Percentiles rank a stretch among this genome's conserved stretches.
Conservation (phyloP, 805 yeast species). For the Candida taoyuanica region DNA sequence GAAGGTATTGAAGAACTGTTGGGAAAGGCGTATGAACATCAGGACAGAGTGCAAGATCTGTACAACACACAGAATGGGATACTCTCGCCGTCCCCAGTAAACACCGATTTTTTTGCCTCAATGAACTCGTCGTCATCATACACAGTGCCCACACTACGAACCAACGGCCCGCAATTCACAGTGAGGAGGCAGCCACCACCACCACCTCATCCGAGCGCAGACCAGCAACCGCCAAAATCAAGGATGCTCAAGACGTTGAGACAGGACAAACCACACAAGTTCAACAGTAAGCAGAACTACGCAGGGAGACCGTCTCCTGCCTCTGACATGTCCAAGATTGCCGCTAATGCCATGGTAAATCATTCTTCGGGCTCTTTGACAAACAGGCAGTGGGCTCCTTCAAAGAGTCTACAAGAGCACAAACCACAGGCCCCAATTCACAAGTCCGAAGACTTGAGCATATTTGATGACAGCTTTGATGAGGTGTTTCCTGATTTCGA, state of each 20-base stretch:
- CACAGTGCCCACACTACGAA: constrained; percentile 23
- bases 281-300: constrained; percentile 13
- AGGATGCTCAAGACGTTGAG: constrained; percentile 33
- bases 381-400: constrained; percentile 22
- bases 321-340: constrained; percentile 24
- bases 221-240: constrained; percentile 18
- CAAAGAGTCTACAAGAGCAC: constrained; percentile 15
- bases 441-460: constrained; percentile 17
- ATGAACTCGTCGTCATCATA: constrained; percentile 7
- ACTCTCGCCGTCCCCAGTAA: background rate
- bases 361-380: constrained; percentile 1
- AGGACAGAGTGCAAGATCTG: constrained; percentile 32
- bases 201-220: constrained; percentile 5
- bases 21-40: constrained; percentile 31
- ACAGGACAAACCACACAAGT: constrained; percentile 20
- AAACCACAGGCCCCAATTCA: background rate
- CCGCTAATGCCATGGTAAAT: constrained; percentile 21
- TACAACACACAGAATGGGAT: constrained; percentile 6
- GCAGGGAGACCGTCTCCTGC: constrained; percentile 6
- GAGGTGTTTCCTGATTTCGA: constrained; percentile 22
- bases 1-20: constrained; percentile 25
- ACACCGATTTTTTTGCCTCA: background rate
- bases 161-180: constrained; percentile 23
- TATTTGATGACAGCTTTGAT: constrained; percentile 24
- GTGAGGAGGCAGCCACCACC: constrained; percentile 11